Evolutionary conservation across 2,329 filamentous ascomycete species (phyloP), one percentile per base, ranked within the genome.

Genomic region (Plenodomus tracheiphilus): DNA sequence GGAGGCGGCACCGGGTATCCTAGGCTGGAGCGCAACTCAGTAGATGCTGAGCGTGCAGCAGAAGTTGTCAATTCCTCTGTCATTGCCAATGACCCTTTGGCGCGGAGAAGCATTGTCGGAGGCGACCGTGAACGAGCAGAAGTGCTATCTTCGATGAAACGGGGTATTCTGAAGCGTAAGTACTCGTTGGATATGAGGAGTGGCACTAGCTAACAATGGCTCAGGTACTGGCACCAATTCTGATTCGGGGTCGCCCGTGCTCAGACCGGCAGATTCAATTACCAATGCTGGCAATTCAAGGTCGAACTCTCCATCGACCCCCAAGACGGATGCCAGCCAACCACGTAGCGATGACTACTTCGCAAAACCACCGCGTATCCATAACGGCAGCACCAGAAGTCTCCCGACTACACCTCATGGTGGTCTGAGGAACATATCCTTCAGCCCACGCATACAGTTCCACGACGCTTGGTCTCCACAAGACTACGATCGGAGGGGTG

Each of bases 401-500:
- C 84, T 88, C 16, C 91, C 91, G 15, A 84, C 81, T 49, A 95
- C 91, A 3, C 91, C 91, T 1, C 84, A 87, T 41, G 84, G 85
- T 17, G 74, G 75, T n/a, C 68, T 84, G 0, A 79, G 80, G 53
- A 83, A 80, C 63, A 86, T 86, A 59, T 79, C 76, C 52, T 99
- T 97, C 74, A 97, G 91, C 66, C 93, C 93, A 21, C 85, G 93
- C 35, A 91, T 97, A 43, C 85, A 96, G 55, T 97, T 97, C 71
- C 86, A 97, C 70, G 94, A 99, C 68, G 97, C 92, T 7, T 99
- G 92, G 91, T 91, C 92, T 2, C 90, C 87, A 67, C 88, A 89
- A 63, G 94, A 99, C 72, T 99, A 99, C 68, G 94, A 99, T 72
- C 89, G 94, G 54, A 86, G 94, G 45, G 94, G 94, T 46, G 94